These are phyloP conservation scores for Populus simonii DNA, from an alignment of 345 rosid species.

Conservation along the genomic window DNA sequence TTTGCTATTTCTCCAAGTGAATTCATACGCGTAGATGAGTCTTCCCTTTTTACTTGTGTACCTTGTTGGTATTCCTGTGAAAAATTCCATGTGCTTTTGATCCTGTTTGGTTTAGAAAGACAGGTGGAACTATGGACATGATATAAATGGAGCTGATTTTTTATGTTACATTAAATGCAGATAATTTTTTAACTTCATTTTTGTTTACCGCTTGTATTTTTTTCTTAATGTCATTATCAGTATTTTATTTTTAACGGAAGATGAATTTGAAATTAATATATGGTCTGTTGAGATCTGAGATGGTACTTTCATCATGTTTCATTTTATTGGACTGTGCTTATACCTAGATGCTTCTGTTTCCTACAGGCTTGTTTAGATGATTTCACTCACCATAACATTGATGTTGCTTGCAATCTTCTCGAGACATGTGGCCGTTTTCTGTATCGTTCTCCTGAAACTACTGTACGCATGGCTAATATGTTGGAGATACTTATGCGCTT, in stretches of 20 bases:
- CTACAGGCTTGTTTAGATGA: conserved; percentile 95
- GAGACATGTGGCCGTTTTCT: conserved; percentile 99
- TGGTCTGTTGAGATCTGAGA: conserved; percentile 1
- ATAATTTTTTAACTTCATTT: no score
- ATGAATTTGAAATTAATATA: background rate
- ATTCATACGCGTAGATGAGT: background rate
- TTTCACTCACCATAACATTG: conserved; percentile 98
- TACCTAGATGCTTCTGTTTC: background rate
- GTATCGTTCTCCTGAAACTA: conserved; percentile 95
- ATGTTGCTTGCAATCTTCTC: conserved; percentile 95
- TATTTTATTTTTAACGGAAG: background rate
- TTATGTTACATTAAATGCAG: background rate
- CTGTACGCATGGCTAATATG: conserved; percentile 92
- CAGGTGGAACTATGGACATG: background rate
- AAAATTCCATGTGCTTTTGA: background rate
- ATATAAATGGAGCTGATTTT: background rate
- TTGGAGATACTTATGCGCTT: conserved; percentile 98
- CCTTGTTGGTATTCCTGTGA: background rate
- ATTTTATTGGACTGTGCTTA: background rate
- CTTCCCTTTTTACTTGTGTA: background rate
- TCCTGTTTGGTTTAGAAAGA: background rate
- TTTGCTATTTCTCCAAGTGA: background rate
- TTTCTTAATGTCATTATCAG: background rate
- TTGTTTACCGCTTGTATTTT: background rate
- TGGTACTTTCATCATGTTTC: background rate